These are phyloP conservation scores for Nitzschia sp. DNA, from an alignment of 108 stramenopile genomes.

Conservation along the genomic window DNA sequence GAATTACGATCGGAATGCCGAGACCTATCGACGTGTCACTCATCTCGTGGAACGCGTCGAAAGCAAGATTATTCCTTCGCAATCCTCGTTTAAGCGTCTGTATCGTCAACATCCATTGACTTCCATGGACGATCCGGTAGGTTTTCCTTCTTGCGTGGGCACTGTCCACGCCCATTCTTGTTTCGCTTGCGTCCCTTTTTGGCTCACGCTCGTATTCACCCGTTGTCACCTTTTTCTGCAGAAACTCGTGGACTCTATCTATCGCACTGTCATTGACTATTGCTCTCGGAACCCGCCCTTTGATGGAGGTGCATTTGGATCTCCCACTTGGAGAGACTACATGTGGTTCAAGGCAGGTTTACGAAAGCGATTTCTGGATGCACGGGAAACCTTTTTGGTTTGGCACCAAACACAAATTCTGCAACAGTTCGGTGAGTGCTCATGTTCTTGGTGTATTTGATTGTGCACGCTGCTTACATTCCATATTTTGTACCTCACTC, in stretches of 20 bases:
- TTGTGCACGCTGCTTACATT: too few relatives aligned
- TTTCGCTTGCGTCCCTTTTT: background rate
- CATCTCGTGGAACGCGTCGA: slow-evolving; percentile 18
- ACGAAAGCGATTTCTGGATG: background rate
- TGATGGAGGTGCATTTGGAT: slow-evolving; percentile 13
- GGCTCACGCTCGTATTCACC: background rate
- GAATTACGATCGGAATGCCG: slow-evolving; percentile 15
- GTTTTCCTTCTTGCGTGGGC: too few relatives aligned
- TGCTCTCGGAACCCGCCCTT: slow-evolving; percentile 13
- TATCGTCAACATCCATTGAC: slow-evolving; percentile 15
- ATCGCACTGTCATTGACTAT: slow-evolving; percentile 9
- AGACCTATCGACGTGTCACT: slow-evolving; percentile 6
- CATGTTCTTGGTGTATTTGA: too few relatives aligned
- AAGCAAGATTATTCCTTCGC: slow-evolving; percentile 1
- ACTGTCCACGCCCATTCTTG: too few relatives aligned
- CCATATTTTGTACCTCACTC: too few relatives aligned
- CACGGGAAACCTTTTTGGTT: background rate
- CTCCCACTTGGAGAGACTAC: slow-evolving; percentile 15
- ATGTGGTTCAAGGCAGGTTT: slow-evolving; percentile 21
- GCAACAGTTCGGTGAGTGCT: background rate
- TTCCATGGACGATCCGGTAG: slow-evolving; percentile 19
- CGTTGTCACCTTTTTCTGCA: background rate
- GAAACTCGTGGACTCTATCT: slow-evolving; percentile 8
- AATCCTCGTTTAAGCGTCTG: background rate
- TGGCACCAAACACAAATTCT: slow-evolving; percentile 5